Evolutionary conservation across 495 filamentous ascomycete genomes (phyloP).

Genomic region (Aspergillus leporis): DNA sequence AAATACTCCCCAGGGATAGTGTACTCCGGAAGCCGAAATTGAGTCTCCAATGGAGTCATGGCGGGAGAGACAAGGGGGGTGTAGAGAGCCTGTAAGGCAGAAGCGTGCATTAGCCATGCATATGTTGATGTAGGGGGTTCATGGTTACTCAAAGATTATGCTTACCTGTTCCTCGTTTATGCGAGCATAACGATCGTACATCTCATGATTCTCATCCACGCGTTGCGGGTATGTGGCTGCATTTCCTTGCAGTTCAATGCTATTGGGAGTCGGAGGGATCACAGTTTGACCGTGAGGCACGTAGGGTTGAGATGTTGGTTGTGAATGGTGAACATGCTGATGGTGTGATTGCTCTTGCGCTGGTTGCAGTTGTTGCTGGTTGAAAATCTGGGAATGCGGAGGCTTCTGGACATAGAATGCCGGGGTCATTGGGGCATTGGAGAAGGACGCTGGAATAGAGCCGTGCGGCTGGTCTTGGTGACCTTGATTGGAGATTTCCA

Average conservation of each 20-base stretch:
- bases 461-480: slow-evolving; percentile 28
- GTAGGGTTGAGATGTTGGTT: slow-evolving; percentile 47
- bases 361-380: slow-evolving; percentile 55
- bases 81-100: slow-evolving; percentile 65
- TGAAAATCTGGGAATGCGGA: slow-evolving; percentile 23
- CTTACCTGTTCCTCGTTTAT: slow-evolving; percentile 81
- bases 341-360: slow-evolving; percentile 53
- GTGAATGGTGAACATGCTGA: slow-evolving; percentile 33
- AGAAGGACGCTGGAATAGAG: slow-evolving; percentile 29
- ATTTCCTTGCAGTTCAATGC: slow-evolving; percentile 79
- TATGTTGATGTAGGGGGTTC: not conserved
- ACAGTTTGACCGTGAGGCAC: slow-evolving; percentile 56
- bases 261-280: slow-evolving; percentile 91
- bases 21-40: slow-evolving; percentile 80
- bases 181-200: slow-evolving; percentile 72
- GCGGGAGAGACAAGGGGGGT: slow-evolving; percentile 94
- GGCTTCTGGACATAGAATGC: slow-evolving; percentile 43
- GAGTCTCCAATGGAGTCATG: slow-evolving; percentile 84
- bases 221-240: slow-evolving; percentile 61
- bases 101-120: slow-evolving; percentile 28
- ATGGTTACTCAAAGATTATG: slow-evolving; percentile 9
- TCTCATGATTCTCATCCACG: slow-evolving; percentile 60
- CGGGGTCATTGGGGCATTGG: slow-evolving; percentile 35
- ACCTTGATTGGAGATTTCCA: slow-evolving; percentile 34
- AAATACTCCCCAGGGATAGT: slow-evolving; percentile 87